phyloP scores from a whole-genome alignment of 768 basidiomycete species.

The Solioccasus polychromus region DNA sequence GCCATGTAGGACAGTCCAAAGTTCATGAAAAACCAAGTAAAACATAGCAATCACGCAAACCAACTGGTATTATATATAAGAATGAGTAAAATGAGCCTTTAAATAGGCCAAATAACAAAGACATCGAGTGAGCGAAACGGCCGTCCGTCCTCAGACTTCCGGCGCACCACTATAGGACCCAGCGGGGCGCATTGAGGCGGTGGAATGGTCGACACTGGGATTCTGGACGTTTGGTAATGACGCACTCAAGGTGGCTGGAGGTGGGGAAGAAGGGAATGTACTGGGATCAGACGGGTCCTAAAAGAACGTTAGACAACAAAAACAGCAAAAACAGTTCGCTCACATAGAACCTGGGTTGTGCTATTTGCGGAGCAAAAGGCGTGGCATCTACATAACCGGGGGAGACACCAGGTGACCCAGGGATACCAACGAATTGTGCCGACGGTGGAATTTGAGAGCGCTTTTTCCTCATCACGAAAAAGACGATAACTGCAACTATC shows the following conservation, averaged over 20 bases:
- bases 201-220: conserved; percentile 12
- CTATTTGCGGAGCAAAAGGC: conserved; percentile 17
- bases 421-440: conserved; percentile 5
- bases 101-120: neutral
- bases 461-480: conserved; percentile 34
- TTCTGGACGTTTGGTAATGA: conserved; percentile 7
- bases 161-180: conserved; percentile 26
- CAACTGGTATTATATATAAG: neutral
- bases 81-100: too few species aligned
- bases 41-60: too few species aligned
- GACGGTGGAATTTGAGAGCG: conserved; percentile 23
- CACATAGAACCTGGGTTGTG: conserved; percentile 30
- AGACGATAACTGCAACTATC: conserved; percentile 38
- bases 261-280: conserved; percentile 34
- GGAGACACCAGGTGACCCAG: conserved; percentile 1
- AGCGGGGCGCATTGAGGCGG: conserved; percentile 6
- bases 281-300: conserved; percentile 38
- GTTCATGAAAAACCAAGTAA: too few species aligned
- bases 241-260: conserved; percentile 11
- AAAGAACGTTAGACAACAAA: conserved; percentile 3
- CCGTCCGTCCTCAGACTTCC: conserved; percentile 16
- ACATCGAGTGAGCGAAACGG: neutral
- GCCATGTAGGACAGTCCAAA: neutral
- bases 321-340: conserved; percentile 3
- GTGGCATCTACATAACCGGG: conserved; percentile 7